Evolutionary conservation across 2,329 filamentous ascomycete genomes (phyloP).

Genomic region (Aspergillus alliaceus): DNA sequence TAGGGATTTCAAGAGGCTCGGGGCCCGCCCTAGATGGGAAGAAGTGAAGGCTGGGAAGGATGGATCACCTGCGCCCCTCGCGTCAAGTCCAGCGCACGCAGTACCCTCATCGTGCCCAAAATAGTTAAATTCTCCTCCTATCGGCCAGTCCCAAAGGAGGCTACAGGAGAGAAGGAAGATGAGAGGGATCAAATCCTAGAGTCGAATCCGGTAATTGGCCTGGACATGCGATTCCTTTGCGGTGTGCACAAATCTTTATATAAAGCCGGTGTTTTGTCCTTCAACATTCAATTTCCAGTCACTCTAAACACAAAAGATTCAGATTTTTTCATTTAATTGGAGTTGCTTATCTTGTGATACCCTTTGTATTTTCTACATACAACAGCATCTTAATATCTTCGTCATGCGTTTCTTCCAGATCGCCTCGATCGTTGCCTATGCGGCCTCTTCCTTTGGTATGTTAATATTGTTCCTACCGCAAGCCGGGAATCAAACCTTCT

Average conservation of each 20-base stretch:
- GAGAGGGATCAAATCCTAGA: conserved; percentile 2
- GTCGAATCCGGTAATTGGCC: neutral
- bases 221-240: conserved; percentile 4
- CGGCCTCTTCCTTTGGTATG: conserved; percentile 31
- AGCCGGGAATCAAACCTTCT: neutral
- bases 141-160: conserved; percentile 5
- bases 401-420: conserved; percentile 29
- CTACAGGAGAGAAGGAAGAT: conserved; percentile 1
- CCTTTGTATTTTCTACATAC: neutral
- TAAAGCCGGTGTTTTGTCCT: conserved; percentile 2
- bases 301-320: conserved; percentile 2
- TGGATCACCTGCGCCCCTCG: conserved; percentile 17
- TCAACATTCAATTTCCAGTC: neutral
- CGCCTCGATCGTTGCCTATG: conserved; percentile 27
- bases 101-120: conserved; percentile 3
- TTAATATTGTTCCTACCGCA: neutral
- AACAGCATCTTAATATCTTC: conserved; percentile 2
- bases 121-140: conserved; percentile 8
- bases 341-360: conserved; percentile 4
- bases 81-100: conserved; percentile 6
- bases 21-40: neutral
- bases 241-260: conserved; percentile 6
- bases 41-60: conserved; percentile 1
- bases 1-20: neutral
- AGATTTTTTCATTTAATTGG: neutral